These are phyloP conservation scores for Verruconis gallopava DNA, from an alignment of 2,329 filamentous ascomycete genomes.

Conservation along the genomic window DNA sequence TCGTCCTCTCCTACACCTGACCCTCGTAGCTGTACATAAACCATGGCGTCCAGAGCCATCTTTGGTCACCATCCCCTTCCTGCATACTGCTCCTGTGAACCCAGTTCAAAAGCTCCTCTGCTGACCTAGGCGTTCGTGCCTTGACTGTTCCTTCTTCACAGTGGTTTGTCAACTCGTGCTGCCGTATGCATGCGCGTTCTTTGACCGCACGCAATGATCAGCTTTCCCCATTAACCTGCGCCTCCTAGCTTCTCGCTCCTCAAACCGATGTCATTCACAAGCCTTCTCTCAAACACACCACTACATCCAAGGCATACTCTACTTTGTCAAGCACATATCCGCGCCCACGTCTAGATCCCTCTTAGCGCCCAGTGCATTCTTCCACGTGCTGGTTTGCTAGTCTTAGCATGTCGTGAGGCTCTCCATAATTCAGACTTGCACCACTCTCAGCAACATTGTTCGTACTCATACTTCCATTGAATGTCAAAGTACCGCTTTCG, in stretches of 20 bases:
- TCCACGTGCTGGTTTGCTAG: not conserved
- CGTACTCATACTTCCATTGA: slow-evolving; percentile 3
- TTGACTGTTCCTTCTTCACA: slow-evolving; percentile 5
- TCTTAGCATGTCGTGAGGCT: slow-evolving; percentile 8
- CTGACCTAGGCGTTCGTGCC: slow-evolving; percentile 6
- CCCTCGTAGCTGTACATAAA: slow-evolving; percentile 8
- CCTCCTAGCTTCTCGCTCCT: not conserved
- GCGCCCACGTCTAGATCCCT: no score
- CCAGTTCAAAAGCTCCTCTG: slow-evolving; percentile 8
- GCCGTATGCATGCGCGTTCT: slow-evolving; percentile 8
- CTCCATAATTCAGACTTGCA: slow-evolving; percentile 1
- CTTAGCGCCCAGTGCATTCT: not conserved
- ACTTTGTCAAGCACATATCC: no score
- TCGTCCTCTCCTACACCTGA: not conserved
- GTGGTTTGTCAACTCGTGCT: slow-evolving; percentile 4
- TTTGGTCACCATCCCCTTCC: not conserved
- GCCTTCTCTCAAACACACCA: not conserved
- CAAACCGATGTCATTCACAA: not conserved
- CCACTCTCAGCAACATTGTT: not conserved
- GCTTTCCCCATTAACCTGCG: slow-evolving; percentile 4
- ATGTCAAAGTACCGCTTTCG: slow-evolving; percentile 1
- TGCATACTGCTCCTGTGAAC: slow-evolving; percentile 2
- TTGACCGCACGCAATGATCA: slow-evolving; percentile 8
- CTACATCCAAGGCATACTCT: not conserved
- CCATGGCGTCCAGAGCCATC: slow-evolving; percentile 1